These are phyloP conservation scores for Cladosporium sp. DNA, from an alignment of 2,329 filamentous ascomycete species.

Conservation along the genomic window DNA sequence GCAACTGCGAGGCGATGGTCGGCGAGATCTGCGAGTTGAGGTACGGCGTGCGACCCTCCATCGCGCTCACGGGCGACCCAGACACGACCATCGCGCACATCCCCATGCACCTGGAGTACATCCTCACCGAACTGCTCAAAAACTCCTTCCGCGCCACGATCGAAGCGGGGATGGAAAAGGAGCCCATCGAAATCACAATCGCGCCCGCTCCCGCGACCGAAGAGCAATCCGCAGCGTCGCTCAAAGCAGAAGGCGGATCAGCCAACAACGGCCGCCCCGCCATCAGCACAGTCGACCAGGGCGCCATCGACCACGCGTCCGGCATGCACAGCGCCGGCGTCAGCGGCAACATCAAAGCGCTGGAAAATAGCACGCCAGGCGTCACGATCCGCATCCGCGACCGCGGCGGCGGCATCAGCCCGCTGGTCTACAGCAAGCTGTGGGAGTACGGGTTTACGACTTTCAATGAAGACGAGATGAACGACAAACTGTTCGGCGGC, in stretches of 20 bases:
- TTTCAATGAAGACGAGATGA: conserved; percentile 65
- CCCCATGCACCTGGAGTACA: conserved; percentile 95
- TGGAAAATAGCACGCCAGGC: conserved; percentile 60
- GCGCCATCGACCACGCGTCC: conserved; percentile 32
- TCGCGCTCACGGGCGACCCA: conserved; percentile 79
- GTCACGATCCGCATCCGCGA: conserved; percentile 96
- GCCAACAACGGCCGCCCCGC: conserved; percentile 16
- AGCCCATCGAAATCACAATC: conserved; percentile 89
- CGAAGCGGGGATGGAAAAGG: conserved; percentile 71
- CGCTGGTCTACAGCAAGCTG: conserved; percentile 77
- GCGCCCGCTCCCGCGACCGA: conserved; percentile 58
- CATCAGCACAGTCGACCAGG: conserved; percentile 34
- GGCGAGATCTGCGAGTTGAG: conserved; percentile 95
- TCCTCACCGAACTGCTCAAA: conserved; percentile 92
- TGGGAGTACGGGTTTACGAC: conserved; percentile 99
- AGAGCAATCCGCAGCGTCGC: conserved; percentile 37
- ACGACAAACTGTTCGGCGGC: conserved; percentile 44
- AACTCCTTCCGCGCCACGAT: conserved; percentile 94
- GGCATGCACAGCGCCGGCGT: conserved; percentile 21
- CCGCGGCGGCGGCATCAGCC: conserved; percentile 86
- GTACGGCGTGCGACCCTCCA: conserved; percentile 79
- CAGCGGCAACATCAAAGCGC: conserved; percentile 39
- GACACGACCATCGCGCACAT: conserved; percentile 90
- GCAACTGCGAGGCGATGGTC: conserved; percentile 83
- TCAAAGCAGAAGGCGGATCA: conserved; percentile 15